Evolutionary conservation across 441 rosid genomes (phyloP), one percentile per base, ranked within the genome.

Genomic region (Jatropha podagrica): DNA sequence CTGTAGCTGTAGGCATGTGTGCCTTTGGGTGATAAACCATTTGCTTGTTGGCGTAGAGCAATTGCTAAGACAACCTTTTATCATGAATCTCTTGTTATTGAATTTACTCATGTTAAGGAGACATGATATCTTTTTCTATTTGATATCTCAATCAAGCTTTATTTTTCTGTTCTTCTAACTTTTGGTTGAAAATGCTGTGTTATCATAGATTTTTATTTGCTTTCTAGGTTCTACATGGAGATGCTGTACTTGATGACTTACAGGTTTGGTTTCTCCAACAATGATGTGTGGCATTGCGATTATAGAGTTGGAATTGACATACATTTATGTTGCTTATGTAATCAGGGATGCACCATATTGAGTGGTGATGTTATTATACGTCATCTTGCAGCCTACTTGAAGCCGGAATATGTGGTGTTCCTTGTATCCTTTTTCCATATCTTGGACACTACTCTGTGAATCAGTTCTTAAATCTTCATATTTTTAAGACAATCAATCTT

Each of bases 351-450:
- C 89, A 92, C 99, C 81, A 91, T 93, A 82, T 79, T 93, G 85
- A 93, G 98, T 42, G 99, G 98, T 77, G 98, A 95, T 81, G 97
- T 95, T 52, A 93, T 95, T 79, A 92, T 90, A 76, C 92, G 96
- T 26, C 92, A 91, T 78, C 92, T 95, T 73, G 98, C 98, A 71
- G 91, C 85, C 56, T 81, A 88, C 70, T 76, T 91, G 88, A 89
- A 86, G 80, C 98, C 98, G 11, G 88, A 88, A 80, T 93, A 88
- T 67, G 97, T 93, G 38, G 93, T 95, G 70, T 95, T 95, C 75
- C 99, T 95, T 61, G 97, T 95, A 95, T 93, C 98, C 96, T 85
- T 79, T 68, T 12, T 76, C 65, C 20, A 8, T 42, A 26, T 67
- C 48, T 67, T 61, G 60, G 67, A 7, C 18, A 15, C 15, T 26